Base-by-base conservation (phyloP, 306 rosid genomes). In the Echinosophora koreensis region DNA sequence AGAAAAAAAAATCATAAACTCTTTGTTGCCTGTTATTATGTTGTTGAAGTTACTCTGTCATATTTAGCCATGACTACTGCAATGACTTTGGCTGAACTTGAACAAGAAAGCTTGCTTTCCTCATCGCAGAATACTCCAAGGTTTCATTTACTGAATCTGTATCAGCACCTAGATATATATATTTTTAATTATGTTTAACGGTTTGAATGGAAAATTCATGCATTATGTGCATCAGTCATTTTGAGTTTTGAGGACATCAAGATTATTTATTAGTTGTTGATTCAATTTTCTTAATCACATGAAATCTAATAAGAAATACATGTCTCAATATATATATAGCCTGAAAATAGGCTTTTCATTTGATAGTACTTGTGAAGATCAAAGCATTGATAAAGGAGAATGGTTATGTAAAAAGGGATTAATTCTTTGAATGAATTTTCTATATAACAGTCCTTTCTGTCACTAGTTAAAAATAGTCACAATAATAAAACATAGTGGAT, bases 61-160 rank as follows among this genome's bases (percentile, higher is more conserved):
- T 47, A 39, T 58, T 59, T 12, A 37, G 13, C 15, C 61, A 28
- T 14, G 22, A 47, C 44, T 39, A 32, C 42, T 4, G 1, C 50
- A 71, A 5, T 22, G 3, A n/a, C 47, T 2, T 30, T 68, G 27
- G 14, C 47, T 32, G 38, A 80, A 65, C 42, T 15, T 54, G 28
- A 46, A 42, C 44, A 54, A 13, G 28, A 42, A 34, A 60, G 42
- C 63, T 74, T 15, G 2, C 16, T 42, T 51, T 58, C 39, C 47
- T 88, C 34, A 87, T 82, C 81, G 74, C 55, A 82, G 76, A 37
- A 17, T 46, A 58, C 85, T 88, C 14, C 69, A 82, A 86, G 92
- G 92, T 90, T 71, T 15, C 8, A 22, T 62, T 55, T 49, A 27
- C 67, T 69, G 3, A 22, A 30, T 52, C 15, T 54, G 39, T 28